These are phyloP conservation scores for Edaphochlamys debaryana DNA, from an alignment of 139 green algal genomes.

Conservation along the genomic window DNA sequence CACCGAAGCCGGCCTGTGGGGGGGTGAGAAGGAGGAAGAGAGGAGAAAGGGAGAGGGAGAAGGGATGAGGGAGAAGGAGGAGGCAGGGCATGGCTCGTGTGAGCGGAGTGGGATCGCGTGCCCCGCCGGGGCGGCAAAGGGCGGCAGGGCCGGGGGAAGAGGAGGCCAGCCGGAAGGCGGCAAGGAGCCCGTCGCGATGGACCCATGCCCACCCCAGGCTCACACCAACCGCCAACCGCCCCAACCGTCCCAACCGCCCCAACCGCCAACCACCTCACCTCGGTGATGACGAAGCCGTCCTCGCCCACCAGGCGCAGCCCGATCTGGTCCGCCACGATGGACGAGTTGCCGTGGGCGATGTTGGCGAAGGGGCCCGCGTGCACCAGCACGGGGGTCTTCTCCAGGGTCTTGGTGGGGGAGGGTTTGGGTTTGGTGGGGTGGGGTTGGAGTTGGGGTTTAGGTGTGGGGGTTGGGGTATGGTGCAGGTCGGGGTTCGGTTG, in stretches of 20 bases:
- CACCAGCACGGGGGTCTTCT: conserved; percentile 96
- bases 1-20: conserved; percentile 91
- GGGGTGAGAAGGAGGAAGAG: neutral
- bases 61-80: too few species aligned
- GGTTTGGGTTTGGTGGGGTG: neutral
- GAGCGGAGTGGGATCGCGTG: too few species aligned
- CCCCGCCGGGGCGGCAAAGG: too few species aligned
- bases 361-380: conserved; percentile 97
- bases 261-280: conserved; percentile 75
- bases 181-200: too few species aligned
- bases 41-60: neutral
- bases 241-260: too few species aligned
- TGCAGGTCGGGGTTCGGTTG: neutral
- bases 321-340: conserved; percentile 94
- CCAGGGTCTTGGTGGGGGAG: conserved; percentile 83
- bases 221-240: too few species aligned
- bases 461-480: neutral
- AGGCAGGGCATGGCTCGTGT: neutral
- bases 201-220: too few species aligned
- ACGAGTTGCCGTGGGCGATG: conserved; percentile 97
- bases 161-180: too few species aligned
- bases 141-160: too few species aligned
- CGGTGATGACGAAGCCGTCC: conserved; percentile 94
- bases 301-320: conserved; percentile 92
- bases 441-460: neutral